phyloP scores from a whole-genome alignment of 2,329 filamentous ascomycete genomes.

The Cadophora malorum region DNA sequence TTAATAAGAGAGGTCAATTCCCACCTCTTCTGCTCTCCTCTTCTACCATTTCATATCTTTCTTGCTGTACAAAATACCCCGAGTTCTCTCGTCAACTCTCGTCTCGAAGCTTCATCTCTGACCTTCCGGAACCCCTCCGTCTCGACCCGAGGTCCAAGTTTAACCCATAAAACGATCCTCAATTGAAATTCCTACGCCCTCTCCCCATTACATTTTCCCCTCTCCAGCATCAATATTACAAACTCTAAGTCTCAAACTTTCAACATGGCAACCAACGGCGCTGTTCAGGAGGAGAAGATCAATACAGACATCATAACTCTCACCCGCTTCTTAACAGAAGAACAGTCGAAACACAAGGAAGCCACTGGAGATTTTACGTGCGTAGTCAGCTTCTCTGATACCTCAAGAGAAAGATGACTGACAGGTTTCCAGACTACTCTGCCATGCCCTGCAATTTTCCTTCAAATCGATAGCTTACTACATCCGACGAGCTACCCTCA shows the following conservation, averaged over 20 bases:
- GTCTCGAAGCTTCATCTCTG: constrained; percentile 22
- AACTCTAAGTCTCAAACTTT: constrained; percentile 22
- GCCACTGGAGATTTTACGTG: constrained; percentile 99
- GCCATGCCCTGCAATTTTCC: constrained; percentile 97
- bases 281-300: constrained; percentile 70
- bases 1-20: constrained; percentile 34
- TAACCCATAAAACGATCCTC: constrained; percentile 24
- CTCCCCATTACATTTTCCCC: constrained; percentile 8
- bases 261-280: constrained; percentile 39
- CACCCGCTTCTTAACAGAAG: constrained; percentile 94
- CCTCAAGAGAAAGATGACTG: constrained; percentile 21
- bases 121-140: constrained; percentile 33
- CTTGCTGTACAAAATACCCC: constrained; percentile 10
- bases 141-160: constrained; percentile 41
- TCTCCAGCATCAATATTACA: constrained; percentile 14
- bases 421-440: constrained; percentile 72
- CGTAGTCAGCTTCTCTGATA: constrained; percentile 42
- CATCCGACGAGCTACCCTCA: constrained; percentile 92
- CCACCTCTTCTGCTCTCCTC: constrained; percentile 2
- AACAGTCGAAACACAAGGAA: constrained; percentile 90
- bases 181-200: constrained; percentile 26
- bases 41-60: constrained; percentile 5
- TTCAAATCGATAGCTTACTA: constrained; percentile 99
- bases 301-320: constrained; percentile 97
- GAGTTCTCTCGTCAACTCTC: constrained; percentile 14